Evolutionary conservation across 2,329 filamentous ascomycete genomes (phyloP).

Genomic region (Alternaria novae-zelandiae): DNA sequence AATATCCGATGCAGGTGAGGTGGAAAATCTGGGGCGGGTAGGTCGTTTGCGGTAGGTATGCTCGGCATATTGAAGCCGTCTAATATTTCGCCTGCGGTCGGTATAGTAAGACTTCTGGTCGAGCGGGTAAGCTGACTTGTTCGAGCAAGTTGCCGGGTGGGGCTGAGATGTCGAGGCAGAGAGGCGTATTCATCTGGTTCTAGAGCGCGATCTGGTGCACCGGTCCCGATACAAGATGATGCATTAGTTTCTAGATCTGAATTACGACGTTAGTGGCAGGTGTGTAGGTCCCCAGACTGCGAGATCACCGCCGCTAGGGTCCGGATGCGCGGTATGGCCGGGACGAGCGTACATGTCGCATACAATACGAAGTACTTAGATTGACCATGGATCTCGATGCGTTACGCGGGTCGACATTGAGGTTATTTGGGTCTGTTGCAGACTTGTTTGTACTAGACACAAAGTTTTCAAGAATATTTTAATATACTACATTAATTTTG

Average conservation of each 20-base stretch:
- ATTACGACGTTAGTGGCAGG: not conserved
- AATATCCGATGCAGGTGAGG: constrained; percentile 25
- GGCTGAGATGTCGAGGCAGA: not conserved
- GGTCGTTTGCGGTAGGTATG: not conserved
- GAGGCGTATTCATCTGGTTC: not conserved
- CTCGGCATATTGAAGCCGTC: not conserved
- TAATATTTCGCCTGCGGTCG: not conserved
- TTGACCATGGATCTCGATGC: not conserved
- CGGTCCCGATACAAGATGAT: not conserved
- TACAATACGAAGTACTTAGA: not conserved
- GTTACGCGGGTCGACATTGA: not conserved
- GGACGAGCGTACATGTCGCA: not conserved
- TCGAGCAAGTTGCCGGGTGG: not conserved
- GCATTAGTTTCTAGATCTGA: not conserved
- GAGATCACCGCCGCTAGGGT: not conserved
- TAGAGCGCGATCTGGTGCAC: not conserved
- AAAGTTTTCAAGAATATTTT: no score
- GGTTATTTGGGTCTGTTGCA: not conserved
- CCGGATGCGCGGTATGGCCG: not conserved
- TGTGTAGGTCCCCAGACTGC: not conserved
- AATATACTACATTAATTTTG: no score
- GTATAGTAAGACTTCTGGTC: not conserved
- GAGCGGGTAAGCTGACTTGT: not conserved
- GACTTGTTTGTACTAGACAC: not conserved
- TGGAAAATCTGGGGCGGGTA: constrained; percentile 14